These are phyloP conservation scores for Glonium stellatum DNA, from an alignment of 495 filamentous ascomycete species.

Conservation along the genomic window DNA sequence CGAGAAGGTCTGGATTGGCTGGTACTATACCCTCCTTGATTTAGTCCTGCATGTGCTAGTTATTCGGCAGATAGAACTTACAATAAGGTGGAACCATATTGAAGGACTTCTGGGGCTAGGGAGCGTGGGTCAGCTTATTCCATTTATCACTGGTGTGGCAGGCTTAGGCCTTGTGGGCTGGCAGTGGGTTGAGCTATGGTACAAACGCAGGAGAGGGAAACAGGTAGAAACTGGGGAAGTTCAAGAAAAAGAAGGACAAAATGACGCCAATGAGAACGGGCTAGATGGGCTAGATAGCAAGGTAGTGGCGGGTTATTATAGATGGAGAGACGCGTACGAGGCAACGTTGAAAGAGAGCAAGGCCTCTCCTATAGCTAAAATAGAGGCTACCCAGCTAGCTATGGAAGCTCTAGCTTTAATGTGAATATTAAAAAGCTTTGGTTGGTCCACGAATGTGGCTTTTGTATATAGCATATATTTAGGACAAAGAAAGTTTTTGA, in stretches of 20 bases:
- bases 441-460: too few species aligned
- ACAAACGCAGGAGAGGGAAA: neutral
- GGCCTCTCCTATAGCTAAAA: too few species aligned
- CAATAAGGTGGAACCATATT: slow-evolving; percentile 29
- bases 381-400: too few species aligned
- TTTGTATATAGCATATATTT: too few species aligned
- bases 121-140: slow-evolving; percentile 31
- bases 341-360: neutral
- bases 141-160: slow-evolving; percentile 29
- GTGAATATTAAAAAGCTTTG: too few species aligned
- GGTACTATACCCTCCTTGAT: slow-evolving; percentile 8
- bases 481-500: too few species aligned
- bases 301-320: neutral
- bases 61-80: slow-evolving; percentile 29
- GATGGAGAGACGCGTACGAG: neutral
- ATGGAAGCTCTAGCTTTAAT: too few species aligned
- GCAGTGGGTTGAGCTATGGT: neutral
- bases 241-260: neutral
- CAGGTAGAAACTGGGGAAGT: neutral
- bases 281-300: neutral
- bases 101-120: slow-evolving; percentile 21
- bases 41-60: slow-evolving; percentile 15
- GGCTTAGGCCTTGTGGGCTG: slow-evolving; percentile 11
- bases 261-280: neutral
- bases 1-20: slow-evolving; percentile 5